A percentile compares a stretch with the other conserved stretches of the same genome.
These are phyloP conservation scores for Dictyophora rubrovolvata DNA, from an alignment of 768 basidiomycete species.

Conservation along the genomic window DNA sequence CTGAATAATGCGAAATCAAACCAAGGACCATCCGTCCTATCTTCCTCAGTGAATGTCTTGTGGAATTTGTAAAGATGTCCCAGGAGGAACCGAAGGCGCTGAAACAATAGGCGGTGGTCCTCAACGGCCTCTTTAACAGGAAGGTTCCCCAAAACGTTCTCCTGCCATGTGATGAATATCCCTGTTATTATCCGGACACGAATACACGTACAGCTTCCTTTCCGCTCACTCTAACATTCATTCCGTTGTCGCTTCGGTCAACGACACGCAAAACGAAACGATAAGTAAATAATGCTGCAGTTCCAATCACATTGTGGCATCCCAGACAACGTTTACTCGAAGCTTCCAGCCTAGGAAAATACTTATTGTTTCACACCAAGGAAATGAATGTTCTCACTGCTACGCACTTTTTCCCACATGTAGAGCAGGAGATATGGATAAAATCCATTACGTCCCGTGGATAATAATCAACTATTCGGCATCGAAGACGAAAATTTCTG, in stretches of 20 bases:
- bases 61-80: constrained; percentile 5
- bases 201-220: constrained; percentile 27
- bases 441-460: constrained; percentile 41
- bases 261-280: constrained; percentile 40
- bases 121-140: not conserved
- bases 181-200: not conserved
- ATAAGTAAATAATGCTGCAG: constrained; percentile 38
- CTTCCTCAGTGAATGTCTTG: not conserved
- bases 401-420: constrained; percentile 42
- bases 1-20: not conserved
- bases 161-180: not conserved
- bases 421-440: constrained; percentile 38
- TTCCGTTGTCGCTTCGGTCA: constrained; percentile 34
- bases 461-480: constrained; percentile 44
- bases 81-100: not conserved
- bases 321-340: constrained; percentile 34
- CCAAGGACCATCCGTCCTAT: not conserved
- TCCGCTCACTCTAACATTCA: constrained; percentile 41
- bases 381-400: not conserved
- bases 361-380: not conserved
- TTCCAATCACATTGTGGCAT: constrained; percentile 45
- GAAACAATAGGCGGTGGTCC: not conserved
- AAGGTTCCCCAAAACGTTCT: not conserved
- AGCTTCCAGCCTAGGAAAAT: constrained; percentile 31
- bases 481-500: constrained; percentile 33